Base-by-base conservation (phyloP, 1,284 basidiomycete genomes). In the Vanrija humicola region DNA sequence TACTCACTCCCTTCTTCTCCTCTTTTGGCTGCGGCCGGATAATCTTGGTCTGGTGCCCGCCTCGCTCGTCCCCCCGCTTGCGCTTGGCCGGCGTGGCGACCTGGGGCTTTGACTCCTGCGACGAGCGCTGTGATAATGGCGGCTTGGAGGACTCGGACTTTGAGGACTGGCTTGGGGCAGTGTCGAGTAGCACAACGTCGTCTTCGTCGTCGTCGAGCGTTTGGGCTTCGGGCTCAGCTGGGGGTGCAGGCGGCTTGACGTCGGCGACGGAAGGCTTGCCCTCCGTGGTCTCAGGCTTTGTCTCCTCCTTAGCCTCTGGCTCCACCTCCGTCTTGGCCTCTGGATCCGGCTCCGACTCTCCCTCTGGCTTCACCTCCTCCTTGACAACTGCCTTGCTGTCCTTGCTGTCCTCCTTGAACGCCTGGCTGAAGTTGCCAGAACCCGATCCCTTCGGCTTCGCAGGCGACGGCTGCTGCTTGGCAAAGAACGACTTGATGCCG, bases 401-500 rank as follows among this genome's bases (percentile, higher is more conserved):
- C 38, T 47, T 47, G 14, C 5, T 9, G 14, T 53, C 46, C 10
- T 28, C 18, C 48, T 52, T 28, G 34, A 15, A 16, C 9, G 21
- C 29, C 34, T 34, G 34, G 34, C 10, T 34, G 34, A 34, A 34
- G 9, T 12, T 12, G 10, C 34, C 34, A 15, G 50, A 50, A 14
- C 43, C 14, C 15, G 43, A 26, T 7, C 26, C 45, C 23, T 50
- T 50, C 34, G 54, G 15, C 46, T 69, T 70, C n/a, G 55, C 59
- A 1, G 67, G 67, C 6, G 65, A 65, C 3, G 50, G 46, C 59
- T 55, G 59, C 64, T 86, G 86, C 66, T 85, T 88, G 6, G 83
- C 81, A 67, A 93, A 96, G 84, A 95, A 88, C 7, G 88, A 87
- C 69, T 87, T 82, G 59, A 97, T 91, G 3, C 91, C 91, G 65